These are phyloP conservation scores for Chlorella sp. DNA, from an alignment of 139 green algal species.

Conservation along the genomic window DNA sequence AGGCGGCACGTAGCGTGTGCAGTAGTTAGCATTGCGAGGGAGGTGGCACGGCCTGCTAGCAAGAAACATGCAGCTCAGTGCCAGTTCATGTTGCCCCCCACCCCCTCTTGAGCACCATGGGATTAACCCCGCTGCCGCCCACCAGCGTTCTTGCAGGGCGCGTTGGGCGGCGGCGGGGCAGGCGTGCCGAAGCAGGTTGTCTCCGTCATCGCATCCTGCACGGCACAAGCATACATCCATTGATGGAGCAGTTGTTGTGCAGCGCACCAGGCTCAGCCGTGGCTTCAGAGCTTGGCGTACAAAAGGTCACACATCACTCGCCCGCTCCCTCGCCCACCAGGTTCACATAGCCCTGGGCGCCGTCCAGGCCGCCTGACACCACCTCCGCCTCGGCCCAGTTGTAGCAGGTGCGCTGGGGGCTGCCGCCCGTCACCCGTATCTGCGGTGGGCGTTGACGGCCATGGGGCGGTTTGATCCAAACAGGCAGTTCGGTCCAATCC, in stretches of 20 bases:
- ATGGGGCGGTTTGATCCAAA: background rate
- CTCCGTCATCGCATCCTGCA: no score
- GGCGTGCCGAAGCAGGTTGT: background rate
- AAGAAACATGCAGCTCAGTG: no score
- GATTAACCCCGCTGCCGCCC: background rate
- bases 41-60: no score
- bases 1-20: no score
- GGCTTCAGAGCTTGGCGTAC: no score
- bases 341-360: background rate
- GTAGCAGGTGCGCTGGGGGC: background rate
- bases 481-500: background rate
- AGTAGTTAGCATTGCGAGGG: no score
- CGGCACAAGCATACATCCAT: no score
- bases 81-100: no score
- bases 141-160: constrained; percentile 5
- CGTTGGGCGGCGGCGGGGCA: background rate
- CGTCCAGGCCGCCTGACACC: background rate
- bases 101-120: no score
- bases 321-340: background rate
- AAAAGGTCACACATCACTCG: no score
- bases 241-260: no score
- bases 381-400: background rate
- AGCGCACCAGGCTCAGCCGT: no score
- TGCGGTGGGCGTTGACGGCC: background rate
- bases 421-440: background rate